Percentiles rank a stretch among this genome's conserved stretches.
phyloP scores from a whole-genome alignment of 2,329 filamentous ascomycete genomes.

The Gaeumannomyces sp. region DNA sequence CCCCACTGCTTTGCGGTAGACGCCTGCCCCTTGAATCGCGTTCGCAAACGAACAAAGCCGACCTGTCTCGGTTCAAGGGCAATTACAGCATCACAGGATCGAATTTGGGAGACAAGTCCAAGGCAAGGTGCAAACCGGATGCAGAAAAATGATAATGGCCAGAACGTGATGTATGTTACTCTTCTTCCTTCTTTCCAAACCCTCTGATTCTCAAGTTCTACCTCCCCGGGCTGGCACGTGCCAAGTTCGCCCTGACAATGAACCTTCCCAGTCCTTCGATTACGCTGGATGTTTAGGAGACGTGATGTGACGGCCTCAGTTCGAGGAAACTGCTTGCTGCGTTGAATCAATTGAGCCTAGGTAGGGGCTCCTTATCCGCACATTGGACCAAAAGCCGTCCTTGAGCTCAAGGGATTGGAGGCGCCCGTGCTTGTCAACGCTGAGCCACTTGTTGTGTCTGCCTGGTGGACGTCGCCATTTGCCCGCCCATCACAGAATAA shows the following conservation, averaged over 20 bases:
- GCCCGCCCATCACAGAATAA: neutral
- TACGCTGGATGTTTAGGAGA: neutral
- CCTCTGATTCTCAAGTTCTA: neutral
- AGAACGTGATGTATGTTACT: neutral
- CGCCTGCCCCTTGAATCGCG: too few species aligned
- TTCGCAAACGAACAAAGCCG: neutral
- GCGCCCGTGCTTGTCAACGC: too few species aligned
- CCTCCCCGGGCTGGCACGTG: neutral
- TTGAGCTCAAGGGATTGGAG: neutral
- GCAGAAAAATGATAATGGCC: neutral
- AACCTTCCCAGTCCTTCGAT: neutral
- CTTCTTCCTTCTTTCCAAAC: neutral
- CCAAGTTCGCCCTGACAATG: neutral
- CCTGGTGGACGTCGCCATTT: neutral
- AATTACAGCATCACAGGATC: neutral
- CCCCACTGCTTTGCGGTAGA: too few species aligned
- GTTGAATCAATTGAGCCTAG: neutral
- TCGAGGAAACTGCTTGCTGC: neutral
- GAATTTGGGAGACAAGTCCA: neutral
- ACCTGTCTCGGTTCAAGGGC: neutral
- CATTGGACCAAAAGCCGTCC: neutral
- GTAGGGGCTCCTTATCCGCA: neutral
- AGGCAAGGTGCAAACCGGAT: neutral
- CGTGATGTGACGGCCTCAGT: neutral
- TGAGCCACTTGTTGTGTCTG: neutral